Evolutionary conservation across 345 rosid genomes (phyloP).

Genomic region (Acer yangbiense): DNA sequence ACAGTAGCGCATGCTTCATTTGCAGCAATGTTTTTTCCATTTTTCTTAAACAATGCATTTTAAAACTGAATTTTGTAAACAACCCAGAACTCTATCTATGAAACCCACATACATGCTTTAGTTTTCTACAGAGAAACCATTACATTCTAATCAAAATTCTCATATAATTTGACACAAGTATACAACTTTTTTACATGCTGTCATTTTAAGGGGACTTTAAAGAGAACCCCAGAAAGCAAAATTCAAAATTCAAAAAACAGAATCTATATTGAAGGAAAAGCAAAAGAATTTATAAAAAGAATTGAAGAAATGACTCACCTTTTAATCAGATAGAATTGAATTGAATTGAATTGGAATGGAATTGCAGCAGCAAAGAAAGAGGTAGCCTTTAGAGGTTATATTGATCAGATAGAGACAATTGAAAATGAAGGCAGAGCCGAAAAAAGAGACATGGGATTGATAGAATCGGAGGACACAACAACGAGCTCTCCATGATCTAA

Average conservation of each 20-base stretch:
- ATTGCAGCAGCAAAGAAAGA: not conserved
- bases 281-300: not conserved
- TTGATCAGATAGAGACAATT: not conserved
- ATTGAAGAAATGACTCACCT: conserved; percentile 6
- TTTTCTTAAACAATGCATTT: not conserved
- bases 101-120: conserved; percentile 1
- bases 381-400: conserved; percentile 8
- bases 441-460: conserved; percentile 11
- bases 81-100: not conserved
- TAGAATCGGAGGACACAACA: conserved; percentile 21
- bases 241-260: conserved; percentile 1
- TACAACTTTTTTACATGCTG: not conserved
- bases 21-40: not conserved
- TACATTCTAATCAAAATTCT: not conserved
- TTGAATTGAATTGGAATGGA: not conserved
- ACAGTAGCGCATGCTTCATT: not conserved
- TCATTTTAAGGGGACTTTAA: not conserved
- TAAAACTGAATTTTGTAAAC: not conserved
- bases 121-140: not conserved
- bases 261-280: no score
- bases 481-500: conserved; percentile 51
- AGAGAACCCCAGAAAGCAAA: conserved; percentile 19
- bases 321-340: not conserved
- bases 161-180: not conserved
- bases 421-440: conserved; percentile 14